Evolutionary conservation across 2,329 filamentous ascomycete species (phyloP), one percentile per base, ranked within the genome.

Genomic region (Alternaria triticina): DNA sequence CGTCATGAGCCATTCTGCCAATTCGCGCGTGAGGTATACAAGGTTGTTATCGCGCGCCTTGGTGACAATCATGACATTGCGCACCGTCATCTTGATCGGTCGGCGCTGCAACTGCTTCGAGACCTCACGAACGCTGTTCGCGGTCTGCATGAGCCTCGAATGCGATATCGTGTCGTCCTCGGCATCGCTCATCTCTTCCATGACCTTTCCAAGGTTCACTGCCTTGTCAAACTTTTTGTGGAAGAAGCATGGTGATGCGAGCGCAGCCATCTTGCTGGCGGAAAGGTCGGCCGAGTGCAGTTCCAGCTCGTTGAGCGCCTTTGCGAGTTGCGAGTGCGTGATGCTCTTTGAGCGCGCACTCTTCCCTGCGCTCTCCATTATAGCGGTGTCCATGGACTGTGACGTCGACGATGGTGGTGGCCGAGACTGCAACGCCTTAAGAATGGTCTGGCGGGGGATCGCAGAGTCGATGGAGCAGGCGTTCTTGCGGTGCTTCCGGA

Each of bases 21-120:
- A 84, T 78, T 99, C 94, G 62, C 92, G 88, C 2, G 96, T 99
- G 70, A 97, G 85, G 70, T 91, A 88, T 33, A 99, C 95, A 15
- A 99, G 86, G 71, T 93, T 89, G 77, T 99, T 98, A 82, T 99
- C 96, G 67, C 96, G 89, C 22, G 96, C 96, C 82, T 98, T 99
- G 65, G 96, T 99, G 68, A 99, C 93, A 74, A 99, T 97, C 96
- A 99, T 98, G 75, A 99, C 88, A 78, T 93, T 97, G 75, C 89
- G 89, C 50, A 99, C 94, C 11, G 94, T 94, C 70, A 94, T 90
- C 82, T 92, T 96, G 80, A 98, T 93, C 22, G 96, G 95, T 44
- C 93, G 89, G 59, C 95, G 89, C 82, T 97, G 95, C 62, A 99
- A 86, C 82, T 98, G 96, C 81, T 96, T 95, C 15, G 94, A 96